These are phyloP conservation scores for Epichloe aotearoae DNA, from an alignment of 2,329 filamentous ascomycete species.

Conservation along the genomic window DNA sequence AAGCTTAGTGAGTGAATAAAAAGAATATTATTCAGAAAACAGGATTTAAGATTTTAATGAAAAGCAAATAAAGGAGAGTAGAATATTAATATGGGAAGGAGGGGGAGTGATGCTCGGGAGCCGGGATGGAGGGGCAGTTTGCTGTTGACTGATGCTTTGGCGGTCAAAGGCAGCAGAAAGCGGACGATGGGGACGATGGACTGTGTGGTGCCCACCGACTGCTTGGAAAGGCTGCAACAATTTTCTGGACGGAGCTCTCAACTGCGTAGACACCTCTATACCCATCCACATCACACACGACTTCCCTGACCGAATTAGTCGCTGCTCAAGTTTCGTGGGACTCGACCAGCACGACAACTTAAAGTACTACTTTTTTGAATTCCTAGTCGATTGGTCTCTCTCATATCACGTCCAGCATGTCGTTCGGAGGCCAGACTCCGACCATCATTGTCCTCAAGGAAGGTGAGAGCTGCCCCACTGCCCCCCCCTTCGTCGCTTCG, in stretches of 20 bases:
- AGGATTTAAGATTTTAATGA: no score
- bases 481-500: conserved; percentile 9
- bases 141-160: not conserved
- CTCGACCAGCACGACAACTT: not conserved
- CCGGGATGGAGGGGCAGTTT: not conserved
- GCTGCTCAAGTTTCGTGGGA: not conserved
- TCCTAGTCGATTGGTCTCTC: conserved; percentile 3
- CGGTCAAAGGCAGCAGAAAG: conserved; percentile 2
- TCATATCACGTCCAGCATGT: conserved; percentile 45
- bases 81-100: no score
- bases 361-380: conserved; percentile 6
- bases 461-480: conserved; percentile 47
- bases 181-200: not conserved
- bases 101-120: no score
- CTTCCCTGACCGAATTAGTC: not conserved
- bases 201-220: not conserved
- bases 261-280: not conserved
- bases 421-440: conserved; percentile 92
- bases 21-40: no score
- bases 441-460: conserved; percentile 98
- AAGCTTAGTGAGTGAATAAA: no score
- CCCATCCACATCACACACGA: not conserved
- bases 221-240: conserved; percentile 2
- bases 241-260: conserved; percentile 6
- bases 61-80: no score